Base-by-base conservation (phyloP, 192 early-diverging fungal species). In the Umbelopsis isabellina region DNA sequence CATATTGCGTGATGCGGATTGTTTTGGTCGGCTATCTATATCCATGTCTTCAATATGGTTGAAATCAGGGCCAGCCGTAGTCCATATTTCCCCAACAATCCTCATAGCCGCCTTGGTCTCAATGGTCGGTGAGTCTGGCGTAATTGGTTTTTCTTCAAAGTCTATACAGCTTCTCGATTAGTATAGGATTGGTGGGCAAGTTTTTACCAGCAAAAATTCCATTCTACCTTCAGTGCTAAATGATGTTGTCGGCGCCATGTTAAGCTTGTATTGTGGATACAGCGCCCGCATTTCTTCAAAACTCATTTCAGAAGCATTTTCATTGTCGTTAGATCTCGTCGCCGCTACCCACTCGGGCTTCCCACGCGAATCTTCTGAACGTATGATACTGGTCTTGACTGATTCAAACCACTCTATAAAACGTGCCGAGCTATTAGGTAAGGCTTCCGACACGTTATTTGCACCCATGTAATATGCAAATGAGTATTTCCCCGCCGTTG, bases 401-500 rank as follows among this genome's bases (percentile, higher is more conserved):
- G 55, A 61, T 61, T 22, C 21, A 61, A 61, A 61, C 55, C 55
- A 61, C 16, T 61, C 55, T 25, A 61, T n/a, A 30, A 61, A 61
- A 11, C 55, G 55, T 5, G 27, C 55, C 11, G 55, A 61, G 15
- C 55, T 61, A 25, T 61, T 61, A 18, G 55, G 30, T 18, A 61
- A 18, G 25, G 55, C 37, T 8, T 25, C 27, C 27, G 55, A 35
- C 12, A 61, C 25, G 30, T 25, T 8, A 2, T 33, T 35, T 35
- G 18, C 27, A 16, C 55, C 55, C 55, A 61, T 61, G 7, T 61
- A 61, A 33, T 61, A 61, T n/a, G 55, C 55, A 35, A 61, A 61
- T 18, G 55, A 61, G 4, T 25, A 35, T 27, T 18, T 16, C 2
- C 25, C 30, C 0, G 55, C 55, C 1, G 5, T 41, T 41, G 37